Base-by-base conservation (phyloP, 2,329 filamentous ascomycete species). In the Aspergillus calidoustus region DNA sequence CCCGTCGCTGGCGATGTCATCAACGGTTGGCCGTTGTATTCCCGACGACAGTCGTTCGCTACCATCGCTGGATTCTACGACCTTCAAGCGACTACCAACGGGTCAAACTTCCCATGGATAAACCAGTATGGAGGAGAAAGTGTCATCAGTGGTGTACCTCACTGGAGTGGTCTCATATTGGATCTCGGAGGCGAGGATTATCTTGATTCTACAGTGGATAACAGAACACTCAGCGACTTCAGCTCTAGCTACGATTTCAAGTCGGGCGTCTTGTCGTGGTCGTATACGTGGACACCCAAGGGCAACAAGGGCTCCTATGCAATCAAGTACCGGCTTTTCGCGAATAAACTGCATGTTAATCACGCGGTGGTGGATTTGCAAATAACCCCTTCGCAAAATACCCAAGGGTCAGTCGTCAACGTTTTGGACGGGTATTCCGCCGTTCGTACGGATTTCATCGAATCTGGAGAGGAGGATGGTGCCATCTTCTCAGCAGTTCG, bases 71-170 rank as follows among this genome's bases (percentile, higher is more conserved):
- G 89, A 1, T 91, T 91, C 70, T 91, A 83, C 72, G 83, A 90
- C 64, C 79, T 79, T 3, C 86, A 90, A 70, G 80, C 82, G 3
- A 82, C 80, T 31, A 86, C 83, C 0, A 87, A 85, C 49, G 82
- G 83, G 0, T 84, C 84, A 7, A 91, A 91, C 67, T 91, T 89
- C 66, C 82, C 82, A 0, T 91, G 89, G 88, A 73, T 92, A 48
- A 82, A 85, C 59, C 86, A 91, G 66, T 89, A 90, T 74, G 89
- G 89, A 7, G 85, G 85, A 60, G 89, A 92, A 69, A 89, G 86
- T 67, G 87, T 90, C 54, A 89, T 91, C 64, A 86, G 84, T 55
- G 90, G 90, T 25, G 83, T 92, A 17, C 90, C 90, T 7, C 89
- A 91, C 71, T 90, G 88, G 82, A 82, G 82, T 28, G 86, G 85